Evolutionary conservation across 352 stramenopile species (phyloP).

Genomic region (Globisporangium polare): DNA sequence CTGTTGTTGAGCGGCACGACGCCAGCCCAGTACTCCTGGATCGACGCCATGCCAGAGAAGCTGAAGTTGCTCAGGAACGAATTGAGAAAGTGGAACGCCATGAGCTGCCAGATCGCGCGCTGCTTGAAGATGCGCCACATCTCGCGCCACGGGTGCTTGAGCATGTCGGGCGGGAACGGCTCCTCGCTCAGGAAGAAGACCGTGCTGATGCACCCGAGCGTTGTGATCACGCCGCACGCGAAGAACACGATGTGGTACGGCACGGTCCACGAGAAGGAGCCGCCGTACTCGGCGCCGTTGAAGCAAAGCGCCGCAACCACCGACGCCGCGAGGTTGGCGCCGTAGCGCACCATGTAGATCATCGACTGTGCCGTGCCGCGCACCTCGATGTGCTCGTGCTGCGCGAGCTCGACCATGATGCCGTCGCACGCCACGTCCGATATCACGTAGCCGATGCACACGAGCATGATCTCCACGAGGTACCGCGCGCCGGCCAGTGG

Average conservation of each 20-base stretch:
- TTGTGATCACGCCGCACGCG: constrained; percentile 31
- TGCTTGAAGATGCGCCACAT: constrained; percentile 74
- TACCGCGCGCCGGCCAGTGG: constrained; percentile 42
- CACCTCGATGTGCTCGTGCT: constrained; percentile 60
- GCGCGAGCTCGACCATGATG: constrained; percentile 67
- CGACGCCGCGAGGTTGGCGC: constrained; percentile 33
- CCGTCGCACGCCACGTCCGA: constrained; percentile 62
- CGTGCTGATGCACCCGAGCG: constrained; percentile 31
- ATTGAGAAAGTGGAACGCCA: constrained; percentile 65
- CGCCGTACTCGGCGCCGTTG: constrained; percentile 58
- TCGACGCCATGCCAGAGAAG: constrained; percentile 45
- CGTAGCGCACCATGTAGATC: constrained; percentile 68
- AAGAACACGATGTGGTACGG: constrained; percentile 58
- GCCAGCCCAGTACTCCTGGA: constrained; percentile 59
- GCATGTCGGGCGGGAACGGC: constrained; percentile 19
- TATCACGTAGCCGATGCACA: constrained; percentile 63
- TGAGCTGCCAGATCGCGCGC: constrained; percentile 65
- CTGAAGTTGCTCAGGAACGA: constrained; percentile 56
- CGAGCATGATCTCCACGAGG: constrained; percentile 52
- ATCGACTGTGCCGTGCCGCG: constrained; percentile 57
- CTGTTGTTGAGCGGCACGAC: constrained; percentile 54
- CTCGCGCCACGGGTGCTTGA: constrained; percentile 37
- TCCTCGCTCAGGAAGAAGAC: constrained; percentile 52
- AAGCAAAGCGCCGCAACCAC: constrained; percentile 52
- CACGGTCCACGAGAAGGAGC: constrained; percentile 53